phyloP scores from a whole-genome alignment of 768 basidiomycete genomes.

The Pleurotus pulmonarius region DNA sequence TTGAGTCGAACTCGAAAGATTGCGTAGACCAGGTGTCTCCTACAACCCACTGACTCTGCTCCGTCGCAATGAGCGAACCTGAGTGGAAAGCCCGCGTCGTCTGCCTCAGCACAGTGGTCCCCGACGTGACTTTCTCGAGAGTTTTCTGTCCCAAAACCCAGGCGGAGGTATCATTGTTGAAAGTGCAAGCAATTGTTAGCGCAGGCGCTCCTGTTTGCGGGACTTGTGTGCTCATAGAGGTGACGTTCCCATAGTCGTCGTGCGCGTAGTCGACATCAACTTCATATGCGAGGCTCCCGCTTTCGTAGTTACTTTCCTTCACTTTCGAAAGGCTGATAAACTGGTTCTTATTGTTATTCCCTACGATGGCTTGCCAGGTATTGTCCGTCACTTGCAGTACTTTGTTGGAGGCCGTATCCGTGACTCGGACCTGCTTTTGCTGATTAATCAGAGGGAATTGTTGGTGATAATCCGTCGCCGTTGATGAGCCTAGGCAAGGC shows the following conservation, averaged over 20 bases:
- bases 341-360: not conserved
- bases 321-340: not conserved
- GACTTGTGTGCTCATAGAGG: constrained; percentile 1
- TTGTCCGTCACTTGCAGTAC: not conserved
- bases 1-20: not conserved
- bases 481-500: constrained; percentile 3
- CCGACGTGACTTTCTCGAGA: not conserved
- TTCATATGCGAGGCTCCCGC: not conserved
- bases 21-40: not conserved
- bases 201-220: constrained; percentile 9
- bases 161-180: not conserved
- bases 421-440: not conserved
- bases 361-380: not conserved
- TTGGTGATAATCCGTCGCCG: constrained; percentile 8
- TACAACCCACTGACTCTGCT: constrained; percentile 1
- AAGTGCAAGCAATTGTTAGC: constrained; percentile 5
- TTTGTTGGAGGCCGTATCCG: not conserved
- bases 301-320: constrained; percentile 4
- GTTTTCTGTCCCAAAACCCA: constrained; percentile 12
- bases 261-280: constrained; percentile 9
- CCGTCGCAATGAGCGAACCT: not conserved
- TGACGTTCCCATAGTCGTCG: constrained; percentile 10
- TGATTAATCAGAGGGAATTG: constrained; percentile 10
- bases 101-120: not conserved
- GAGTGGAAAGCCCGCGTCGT: not conserved